phyloP scores from a whole-genome alignment of 352 stramenopile species.

The Peronospora tabacina region DNA sequence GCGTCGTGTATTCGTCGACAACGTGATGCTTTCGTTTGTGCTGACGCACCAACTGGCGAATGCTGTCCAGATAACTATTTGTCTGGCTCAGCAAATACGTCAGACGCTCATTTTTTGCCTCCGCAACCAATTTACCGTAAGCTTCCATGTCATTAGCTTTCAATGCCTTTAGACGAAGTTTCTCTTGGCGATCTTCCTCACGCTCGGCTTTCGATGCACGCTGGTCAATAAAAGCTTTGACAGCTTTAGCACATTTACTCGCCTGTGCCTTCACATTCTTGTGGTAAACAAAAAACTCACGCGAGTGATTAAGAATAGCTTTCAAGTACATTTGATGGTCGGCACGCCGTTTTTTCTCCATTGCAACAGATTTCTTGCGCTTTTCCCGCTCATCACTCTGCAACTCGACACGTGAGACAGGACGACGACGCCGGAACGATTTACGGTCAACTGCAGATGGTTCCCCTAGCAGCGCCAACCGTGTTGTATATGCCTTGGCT shows the following conservation, averaged over 20 bases:
- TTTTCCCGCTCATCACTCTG: conserved; percentile 70
- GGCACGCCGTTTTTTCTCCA: conserved; percentile 72
- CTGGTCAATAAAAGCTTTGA: conserved; percentile 74
- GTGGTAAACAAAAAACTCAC: conserved; percentile 83
- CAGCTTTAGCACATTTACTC: conserved; percentile 55
- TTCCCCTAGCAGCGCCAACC: conserved; percentile 57
- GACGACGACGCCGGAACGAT: conserved; percentile 64
- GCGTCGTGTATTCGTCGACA: conserved; percentile 34
- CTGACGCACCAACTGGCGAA: conserved; percentile 88
- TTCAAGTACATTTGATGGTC: conserved; percentile 78
- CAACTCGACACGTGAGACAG: conserved; percentile 51
- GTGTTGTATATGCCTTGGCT: conserved; percentile 50
- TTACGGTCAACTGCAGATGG: conserved; percentile 59
- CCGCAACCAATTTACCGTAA: conserved; percentile 94
- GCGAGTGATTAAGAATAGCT: conserved; percentile 72
- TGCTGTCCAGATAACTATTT: conserved; percentile 94
- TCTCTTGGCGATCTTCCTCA: conserved; percentile 84
- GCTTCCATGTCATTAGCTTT: conserved; percentile 96
- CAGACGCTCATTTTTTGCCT: conserved; percentile 96
- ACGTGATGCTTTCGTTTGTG: conserved; percentile 83
- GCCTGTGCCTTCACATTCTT: conserved; percentile 76
- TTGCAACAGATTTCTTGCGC: conserved; percentile 72
- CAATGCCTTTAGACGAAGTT: conserved; percentile 82
- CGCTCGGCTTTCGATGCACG: conserved; percentile 70
- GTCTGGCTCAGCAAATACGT: conserved; percentile 95